Base-by-base conservation (phyloP, 2,329 filamentous ascomycete genomes). In the Biscogniauxia marginata region DNA sequence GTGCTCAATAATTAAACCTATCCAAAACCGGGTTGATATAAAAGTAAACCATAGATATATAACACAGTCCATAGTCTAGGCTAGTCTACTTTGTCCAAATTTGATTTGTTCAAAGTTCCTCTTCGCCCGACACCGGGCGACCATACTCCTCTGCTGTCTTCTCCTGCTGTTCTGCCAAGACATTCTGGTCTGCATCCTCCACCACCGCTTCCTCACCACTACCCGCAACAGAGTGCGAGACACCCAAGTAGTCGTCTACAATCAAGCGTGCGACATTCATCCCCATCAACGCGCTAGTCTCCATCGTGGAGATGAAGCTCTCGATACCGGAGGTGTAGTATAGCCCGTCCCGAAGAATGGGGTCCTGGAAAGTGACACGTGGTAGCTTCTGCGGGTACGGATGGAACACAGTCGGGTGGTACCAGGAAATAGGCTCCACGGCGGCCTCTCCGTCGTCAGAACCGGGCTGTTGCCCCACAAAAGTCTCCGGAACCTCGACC, bases 241-340 rank as follows among this genome's bases (percentile, higher is more conserved):
- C 55, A 7, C 56, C 61, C 5, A 66, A 47, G 20, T 70, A 84
- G 51, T 83, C 83, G 65, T 93, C 84, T 0, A 86, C 79, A 47
- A 93, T 78, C 53, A 95, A 74, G 60, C 79, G 81, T 7, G 90
- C 91, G 19, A 95, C 86, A 68, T 95, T 95, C 82, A 84, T 91
- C 0, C 95, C 95, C 85, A 95, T 95, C 63, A 98, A 74, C 1
- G 91, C 89, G 71, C 87, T 96, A 6, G 95, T 97, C 78, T 99
- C 95, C 95, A 99, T 98, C 0, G 92, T 96, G 8, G 89, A 95
- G 64, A 98, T 96, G 71, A 99, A 97, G 64, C 88, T 88, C 75
- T 98, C 93, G 46, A 98, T 96, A 2, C 84, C 86, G 9, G 84
- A 85, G 0, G 86, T 88, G 69, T 89, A 89, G 73, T 86, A 95